Conservation (phyloP, 2,329 filamentous ascomycete genomes). For the Pezicula neosporulosa region DNA sequence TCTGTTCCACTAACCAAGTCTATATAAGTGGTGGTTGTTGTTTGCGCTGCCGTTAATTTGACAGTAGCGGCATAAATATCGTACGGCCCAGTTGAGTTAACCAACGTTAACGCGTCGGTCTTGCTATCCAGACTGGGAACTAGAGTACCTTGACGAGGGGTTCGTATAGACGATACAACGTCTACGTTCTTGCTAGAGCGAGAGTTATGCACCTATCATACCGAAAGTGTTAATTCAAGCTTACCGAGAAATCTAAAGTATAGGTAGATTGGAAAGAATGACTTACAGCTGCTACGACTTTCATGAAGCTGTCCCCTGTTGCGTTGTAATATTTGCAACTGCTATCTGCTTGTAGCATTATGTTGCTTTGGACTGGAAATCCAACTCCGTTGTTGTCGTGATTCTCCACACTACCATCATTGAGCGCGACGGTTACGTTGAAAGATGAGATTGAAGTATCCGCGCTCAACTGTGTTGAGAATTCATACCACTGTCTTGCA, state of each 20-base stretch:
- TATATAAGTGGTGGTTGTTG: not conserved
- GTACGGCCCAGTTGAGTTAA: not conserved
- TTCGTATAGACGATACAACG: not conserved
- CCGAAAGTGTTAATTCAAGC: not conserved
- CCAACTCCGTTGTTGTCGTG: slow-evolving; percentile 53
- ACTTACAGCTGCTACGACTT: slow-evolving; percentile 8
- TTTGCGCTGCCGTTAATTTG: not conserved
- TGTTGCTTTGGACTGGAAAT: slow-evolving; percentile 48
- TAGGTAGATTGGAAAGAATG: not conserved
- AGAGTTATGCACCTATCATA: not conserved
- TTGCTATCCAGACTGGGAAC: not conserved
- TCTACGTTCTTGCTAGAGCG: not conserved
- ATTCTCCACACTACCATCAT: slow-evolving; percentile 38
- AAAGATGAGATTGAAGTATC: slow-evolving; percentile 58
- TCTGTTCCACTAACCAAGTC: not conserved
- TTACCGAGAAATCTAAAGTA: not conserved
- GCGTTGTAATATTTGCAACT: slow-evolving; percentile 41
- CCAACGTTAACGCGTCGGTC: not conserved
- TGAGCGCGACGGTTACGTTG: slow-evolving; percentile 44
- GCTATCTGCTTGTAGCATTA: slow-evolving; percentile 51
- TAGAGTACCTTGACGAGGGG: not conserved
- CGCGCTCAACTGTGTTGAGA: slow-evolving; percentile 42
- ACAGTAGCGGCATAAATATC: not conserved
- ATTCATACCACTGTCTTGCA: slow-evolving; percentile 4
- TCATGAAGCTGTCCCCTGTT: not conserved